Base-by-base conservation (phyloP, 2,329 filamentous ascomycete species). In the Penicillium italicum region DNA sequence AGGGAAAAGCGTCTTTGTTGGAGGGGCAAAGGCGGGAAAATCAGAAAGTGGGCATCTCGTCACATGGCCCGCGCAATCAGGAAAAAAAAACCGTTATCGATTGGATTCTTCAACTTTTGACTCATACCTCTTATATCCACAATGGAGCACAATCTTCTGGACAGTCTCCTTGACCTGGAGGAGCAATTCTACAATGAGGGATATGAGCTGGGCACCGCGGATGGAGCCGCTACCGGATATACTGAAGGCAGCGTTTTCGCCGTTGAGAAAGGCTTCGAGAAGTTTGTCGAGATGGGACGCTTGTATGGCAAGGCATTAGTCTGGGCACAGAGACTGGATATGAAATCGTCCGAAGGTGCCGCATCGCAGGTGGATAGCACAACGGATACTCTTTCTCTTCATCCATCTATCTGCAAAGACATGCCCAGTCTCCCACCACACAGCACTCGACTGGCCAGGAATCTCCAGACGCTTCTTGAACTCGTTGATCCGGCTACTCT, bases 201-300 rank as follows among this genome's bases (percentile, higher is more conserved):
- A 56, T 93, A 91, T 77, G 73, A 80, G 6, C 82, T 90, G 52
- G 94, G 94, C 41, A 73, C 85, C 45, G 76, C 80, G 38, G 93
- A 96, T 74, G 94, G 94, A 57, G 79, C 84, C 38, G 81, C 82
- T 56, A 87, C 90, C 31, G 94, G 94, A 37, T 86, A 87, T 55
- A 85, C 90, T 61, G 94, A 99, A 80, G 94, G 94, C 58, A 89
- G 91, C 49, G 84, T 91, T 20, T 91, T 97, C 69, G 94, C 93
- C 0, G 84, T 97, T 40, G 89, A 95, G 71, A 94, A 92, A 62
- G 93, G 92, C 0, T 97, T 94, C 66, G 90, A 96, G 66, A 97
- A 96, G 75, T 97, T 95, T 68, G 70, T 89, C 40, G 87, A 91
- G 59, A 83, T 91, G 72, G 93, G 93, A 2, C 81, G 82, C 56